Percentiles rank a stretch among this genome's conserved stretches.
These are phyloP conservation scores for Alternaria angustiovoidea DNA, from an alignment of 2,329 filamentous ascomycete species.

Conservation along the genomic window DNA sequence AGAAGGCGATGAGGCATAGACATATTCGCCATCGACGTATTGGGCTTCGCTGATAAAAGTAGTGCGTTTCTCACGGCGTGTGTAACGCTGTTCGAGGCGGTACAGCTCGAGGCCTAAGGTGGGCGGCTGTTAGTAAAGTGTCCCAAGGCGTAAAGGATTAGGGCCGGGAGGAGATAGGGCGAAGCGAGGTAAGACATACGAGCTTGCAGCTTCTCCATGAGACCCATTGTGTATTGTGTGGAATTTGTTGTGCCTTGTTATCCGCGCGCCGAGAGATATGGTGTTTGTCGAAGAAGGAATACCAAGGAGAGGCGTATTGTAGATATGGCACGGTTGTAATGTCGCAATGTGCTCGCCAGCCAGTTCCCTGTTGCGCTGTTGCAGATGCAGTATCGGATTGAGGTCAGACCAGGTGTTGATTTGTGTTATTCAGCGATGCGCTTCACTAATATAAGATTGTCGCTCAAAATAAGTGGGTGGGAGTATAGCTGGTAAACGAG, in stretches of 20 bases:
- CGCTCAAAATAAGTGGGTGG: not conserved
- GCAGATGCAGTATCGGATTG: slow-evolving; percentile 28
- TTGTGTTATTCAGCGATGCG: not conserved
- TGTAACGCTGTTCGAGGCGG: slow-evolving; percentile 94
- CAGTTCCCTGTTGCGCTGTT: slow-evolving; percentile 33
- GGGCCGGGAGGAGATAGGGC: slow-evolving; percentile 10
- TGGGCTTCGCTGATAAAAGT: slow-evolving; percentile 88
- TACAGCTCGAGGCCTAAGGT: slow-evolving; percentile 81
- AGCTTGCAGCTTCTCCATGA: slow-evolving; percentile 52
- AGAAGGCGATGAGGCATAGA: slow-evolving; percentile 65
- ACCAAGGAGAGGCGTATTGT: slow-evolving; percentile 18
- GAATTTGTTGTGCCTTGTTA: slow-evolving; percentile 3
- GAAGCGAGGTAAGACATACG: slow-evolving; percentile 39
- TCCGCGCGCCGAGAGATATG: slow-evolving; percentile 13
- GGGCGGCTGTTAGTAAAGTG: slow-evolving; percentile 11
- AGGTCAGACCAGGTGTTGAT: slow-evolving; percentile 7
- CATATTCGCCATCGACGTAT: slow-evolving; percentile 95
- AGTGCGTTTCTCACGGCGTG: slow-evolving; percentile 85
- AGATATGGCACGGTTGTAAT: slow-evolving; percentile 28
- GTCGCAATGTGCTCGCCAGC: slow-evolving; percentile 21
- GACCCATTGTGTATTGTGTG: slow-evolving; percentile 44
- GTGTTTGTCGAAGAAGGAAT: slow-evolving; percentile 14
- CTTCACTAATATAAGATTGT: not conserved
- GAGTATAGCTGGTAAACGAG: slow-evolving; percentile 7
- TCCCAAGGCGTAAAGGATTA: slow-evolving; percentile 5